These are phyloP conservation scores for Penicillium cosmopolitanum DNA, from an alignment of 495 filamentous ascomycete genomes.

Conservation along the genomic window DNA sequence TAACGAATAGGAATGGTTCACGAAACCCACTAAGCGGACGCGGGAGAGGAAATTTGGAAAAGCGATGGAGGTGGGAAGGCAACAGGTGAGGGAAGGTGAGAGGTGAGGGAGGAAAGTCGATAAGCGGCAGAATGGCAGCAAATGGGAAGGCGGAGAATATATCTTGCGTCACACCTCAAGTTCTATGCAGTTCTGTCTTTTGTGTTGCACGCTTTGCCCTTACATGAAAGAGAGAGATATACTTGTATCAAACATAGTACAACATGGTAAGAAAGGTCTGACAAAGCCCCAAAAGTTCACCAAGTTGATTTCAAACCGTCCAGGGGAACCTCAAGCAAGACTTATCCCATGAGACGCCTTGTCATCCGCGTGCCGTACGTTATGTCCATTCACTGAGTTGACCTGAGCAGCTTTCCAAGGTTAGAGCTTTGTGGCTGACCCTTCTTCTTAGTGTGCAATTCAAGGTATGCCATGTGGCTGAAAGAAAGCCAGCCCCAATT, in stretches of 20 bases:
- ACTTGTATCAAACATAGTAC: not conserved
- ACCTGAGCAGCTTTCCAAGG: not conserved
- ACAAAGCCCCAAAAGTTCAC: not conserved
- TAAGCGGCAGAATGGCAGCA: conserved; percentile 28
- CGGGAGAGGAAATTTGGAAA: conserved; percentile 2
- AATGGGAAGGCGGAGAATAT: conserved; percentile 42
- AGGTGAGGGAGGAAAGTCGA: conserved; percentile 24
- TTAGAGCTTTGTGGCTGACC: conserved; percentile 12
- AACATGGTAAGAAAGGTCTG: not conserved
- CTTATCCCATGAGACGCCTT: conserved; percentile 75
- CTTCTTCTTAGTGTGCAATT: conserved; percentile 71
- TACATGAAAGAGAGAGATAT: not conserved
- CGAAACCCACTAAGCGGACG: not conserved
- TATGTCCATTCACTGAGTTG: conserved; percentile 8
- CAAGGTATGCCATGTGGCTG: conserved; percentile 61
- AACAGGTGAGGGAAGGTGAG: conserved; percentile 5
- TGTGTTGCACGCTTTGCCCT: not conserved
- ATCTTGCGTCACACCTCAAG: conserved; percentile 37
- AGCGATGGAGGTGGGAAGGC: conserved; percentile 16
- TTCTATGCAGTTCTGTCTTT: conserved; percentile 16
- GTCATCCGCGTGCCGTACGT: conserved; percentile 86
- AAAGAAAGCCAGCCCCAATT: not conserved
- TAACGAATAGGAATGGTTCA: not conserved
- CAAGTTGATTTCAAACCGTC: conserved; percentile 6
- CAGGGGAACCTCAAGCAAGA: conserved; percentile 67